Evolutionary conservation across 148 eudicot genomes (phyloP).

Genomic region (Vaccinium myrtillus): DNA sequence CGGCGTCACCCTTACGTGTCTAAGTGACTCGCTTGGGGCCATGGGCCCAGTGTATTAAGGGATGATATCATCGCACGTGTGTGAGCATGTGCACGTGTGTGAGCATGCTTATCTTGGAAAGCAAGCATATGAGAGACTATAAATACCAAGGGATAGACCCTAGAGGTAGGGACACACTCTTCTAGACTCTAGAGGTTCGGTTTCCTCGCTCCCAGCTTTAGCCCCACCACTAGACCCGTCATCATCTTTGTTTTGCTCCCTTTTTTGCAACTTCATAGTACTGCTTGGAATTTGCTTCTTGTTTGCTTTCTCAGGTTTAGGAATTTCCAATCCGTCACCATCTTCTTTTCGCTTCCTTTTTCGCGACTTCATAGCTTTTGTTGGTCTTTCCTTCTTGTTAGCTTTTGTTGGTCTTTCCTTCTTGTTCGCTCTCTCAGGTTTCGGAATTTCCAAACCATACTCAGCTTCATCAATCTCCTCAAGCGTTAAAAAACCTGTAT

Average conservation of each 20-base stretch:
- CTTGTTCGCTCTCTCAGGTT: conserved; percentile 23
- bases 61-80: too few relatives aligned
- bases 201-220: conserved; percentile 27
- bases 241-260: conserved; percentile 29
- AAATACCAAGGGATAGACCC: too few relatives aligned
- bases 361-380: conserved; percentile 24
- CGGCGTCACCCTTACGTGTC: too few relatives aligned
- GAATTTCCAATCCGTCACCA: conserved; percentile 38
- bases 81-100: too few relatives aligned
- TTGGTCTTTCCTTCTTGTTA: too few relatives aligned
- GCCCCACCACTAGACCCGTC: conserved; percentile 23
- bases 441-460: conserved; percentile 50
- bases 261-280: conserved; percentile 35
- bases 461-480: conserved; percentile 90
- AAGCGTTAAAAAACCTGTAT: conserved; percentile 69
- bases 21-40: too few relatives aligned
- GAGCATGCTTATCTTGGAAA: too few relatives aligned
- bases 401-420: conserved; percentile 27
- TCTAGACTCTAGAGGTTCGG: too few relatives aligned
- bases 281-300: conserved; percentile 25
- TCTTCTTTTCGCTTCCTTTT: conserved; percentile 35
- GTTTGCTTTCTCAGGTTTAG: conserved; percentile 26
- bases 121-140: too few relatives aligned
- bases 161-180: too few relatives aligned
- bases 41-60: too few relatives aligned